Evolutionary conservation across 768 basidiomycete species (phyloP).

Genomic region (Cyclocybe aegerita): DNA sequence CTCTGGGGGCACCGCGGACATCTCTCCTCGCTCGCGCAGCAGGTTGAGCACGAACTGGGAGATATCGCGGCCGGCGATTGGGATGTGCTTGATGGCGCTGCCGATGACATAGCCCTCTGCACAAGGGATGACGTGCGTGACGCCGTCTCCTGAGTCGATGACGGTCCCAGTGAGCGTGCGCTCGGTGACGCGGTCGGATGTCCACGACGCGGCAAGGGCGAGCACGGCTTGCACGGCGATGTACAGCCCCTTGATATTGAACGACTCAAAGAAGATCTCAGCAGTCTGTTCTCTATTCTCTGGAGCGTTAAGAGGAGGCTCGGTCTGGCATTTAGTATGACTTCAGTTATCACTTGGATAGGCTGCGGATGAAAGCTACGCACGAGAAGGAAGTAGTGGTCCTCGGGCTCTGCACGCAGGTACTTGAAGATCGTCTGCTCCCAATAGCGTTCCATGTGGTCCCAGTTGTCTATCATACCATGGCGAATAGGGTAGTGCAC

Average conservation of each 20-base stretch:
- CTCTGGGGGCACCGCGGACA: slow-evolving; percentile 86
- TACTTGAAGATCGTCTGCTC: slow-evolving; percentile 99
- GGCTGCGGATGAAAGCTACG: slow-evolving; percentile 28
- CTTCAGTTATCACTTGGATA: slow-evolving; percentile 1
- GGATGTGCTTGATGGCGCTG: slow-evolving; percentile 97
- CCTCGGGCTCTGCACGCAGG: slow-evolving; percentile 95
- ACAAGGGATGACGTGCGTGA: slow-evolving; percentile 95
- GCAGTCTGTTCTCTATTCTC: slow-evolving; percentile 99
- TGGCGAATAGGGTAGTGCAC: slow-evolving; percentile 97
- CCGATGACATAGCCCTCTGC: slow-evolving; percentile 99
- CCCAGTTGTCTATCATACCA: slow-evolving; percentile 98
- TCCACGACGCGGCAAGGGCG: slow-evolving; percentile 97
- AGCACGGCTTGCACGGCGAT: slow-evolving; percentile 99
- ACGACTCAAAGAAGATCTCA: slow-evolving; percentile 99
- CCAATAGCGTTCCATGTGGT: slow-evolving; percentile 99
- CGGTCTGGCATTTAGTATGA: slow-evolving; percentile 61
- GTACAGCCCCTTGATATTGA: slow-evolving; percentile 98
- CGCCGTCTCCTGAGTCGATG: slow-evolving; percentile 98
- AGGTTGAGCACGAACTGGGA: slow-evolving; percentile 95
- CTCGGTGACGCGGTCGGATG: slow-evolving; percentile 85
- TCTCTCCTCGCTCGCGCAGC: slow-evolving; percentile 94
- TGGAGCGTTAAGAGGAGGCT: slow-evolving; percentile 96
- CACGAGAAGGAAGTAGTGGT: slow-evolving; percentile 97
- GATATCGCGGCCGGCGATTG: slow-evolving; percentile 97
- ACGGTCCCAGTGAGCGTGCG: slow-evolving; percentile 96